Conservation (phyloP, 371 early-diverging fungal species). For the Batkoa obscura region DNA sequence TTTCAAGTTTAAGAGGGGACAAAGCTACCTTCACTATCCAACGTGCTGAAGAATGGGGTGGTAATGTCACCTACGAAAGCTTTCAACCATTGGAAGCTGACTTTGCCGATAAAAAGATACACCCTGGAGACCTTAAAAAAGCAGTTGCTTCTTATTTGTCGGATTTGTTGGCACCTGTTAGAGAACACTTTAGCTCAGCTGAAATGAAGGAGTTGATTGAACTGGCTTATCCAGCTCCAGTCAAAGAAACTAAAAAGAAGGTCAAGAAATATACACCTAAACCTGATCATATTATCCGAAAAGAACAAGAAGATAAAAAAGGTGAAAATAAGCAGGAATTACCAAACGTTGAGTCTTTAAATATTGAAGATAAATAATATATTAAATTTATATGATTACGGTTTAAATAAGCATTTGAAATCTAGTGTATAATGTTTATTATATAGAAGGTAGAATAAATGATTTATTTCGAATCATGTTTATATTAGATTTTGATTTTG, state of each 20-base stretch:
- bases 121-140: constrained; percentile 96
- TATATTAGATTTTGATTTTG: too few relatives aligned
- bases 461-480: too few relatives aligned
- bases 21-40: constrained; percentile 41
- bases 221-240: constrained; percentile 45
- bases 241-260: constrained; percentile 15
- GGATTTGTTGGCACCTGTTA: constrained; percentile 78
- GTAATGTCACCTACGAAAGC: constrained; percentile 46
- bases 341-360: not conserved
- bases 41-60: constrained; percentile 80
- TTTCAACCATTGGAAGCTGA: constrained; percentile 68
- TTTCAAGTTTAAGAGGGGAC: constrained; percentile 31
- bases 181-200: constrained; percentile 42
- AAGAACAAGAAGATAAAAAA: not conserved
- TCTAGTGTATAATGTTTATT: too few relatives aligned
- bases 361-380: not conserved
- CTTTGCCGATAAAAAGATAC: constrained; percentile 71
- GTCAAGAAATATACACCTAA: constrained; percentile 16
- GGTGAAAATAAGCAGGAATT: not conserved
- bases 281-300: not conserved
- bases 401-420: too few relatives aligned
- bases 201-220: constrained; percentile 38
- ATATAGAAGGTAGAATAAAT: too few relatives aligned
- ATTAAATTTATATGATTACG: too few relatives aligned
- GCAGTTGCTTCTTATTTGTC: constrained; percentile 75